Conservation (phyloP, 192 early-diverging fungal species). For the Cetraspora pellucida region DNA sequence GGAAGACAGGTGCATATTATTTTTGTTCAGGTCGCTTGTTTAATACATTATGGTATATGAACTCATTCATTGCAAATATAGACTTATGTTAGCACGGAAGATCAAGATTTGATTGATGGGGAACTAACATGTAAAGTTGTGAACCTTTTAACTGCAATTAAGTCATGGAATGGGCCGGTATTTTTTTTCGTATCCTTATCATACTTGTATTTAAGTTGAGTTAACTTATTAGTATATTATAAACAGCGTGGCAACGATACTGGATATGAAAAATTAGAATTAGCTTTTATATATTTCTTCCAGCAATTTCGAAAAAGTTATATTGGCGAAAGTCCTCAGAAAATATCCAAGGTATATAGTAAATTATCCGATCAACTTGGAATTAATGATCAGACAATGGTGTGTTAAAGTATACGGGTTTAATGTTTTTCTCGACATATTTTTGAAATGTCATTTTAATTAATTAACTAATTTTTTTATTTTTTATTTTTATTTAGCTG, state of each 20-base stretch:
- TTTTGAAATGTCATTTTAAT: neutral
- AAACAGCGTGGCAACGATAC: conserved; percentile 50
- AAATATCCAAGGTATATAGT: conserved; percentile 66
- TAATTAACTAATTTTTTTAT: neutral
- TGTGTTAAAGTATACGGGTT: conserved; percentile 1
- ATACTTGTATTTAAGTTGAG: neutral
- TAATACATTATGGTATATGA: neutral
- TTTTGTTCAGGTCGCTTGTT: neutral
- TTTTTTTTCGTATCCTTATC: conserved; percentile 36
- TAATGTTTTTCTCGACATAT: neutral
- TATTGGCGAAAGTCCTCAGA: conserved; percentile 69
- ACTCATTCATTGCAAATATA: conserved; percentile 32
- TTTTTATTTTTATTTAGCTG: conserved; percentile 33
- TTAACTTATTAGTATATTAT: neutral
- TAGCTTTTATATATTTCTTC: conserved; percentile 81
- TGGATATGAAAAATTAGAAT: conserved; percentile 69
- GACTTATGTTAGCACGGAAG: conserved; percentile 73
- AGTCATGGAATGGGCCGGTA: conserved; percentile 51
- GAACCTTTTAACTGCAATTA: conserved; percentile 69
- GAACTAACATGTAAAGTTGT: conserved; percentile 70
- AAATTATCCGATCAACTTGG: conserved; percentile 68
- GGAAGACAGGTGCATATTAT: conserved; percentile 58
- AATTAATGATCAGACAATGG: conserved; percentile 61
- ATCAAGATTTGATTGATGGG: conserved; percentile 79
- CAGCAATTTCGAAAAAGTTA: conserved; percentile 78